Evolutionary conservation across 768 basidiomycete species (phyloP), one percentile per base, ranked within the genome.

Genomic region (Pulveroboletus sp.): DNA sequence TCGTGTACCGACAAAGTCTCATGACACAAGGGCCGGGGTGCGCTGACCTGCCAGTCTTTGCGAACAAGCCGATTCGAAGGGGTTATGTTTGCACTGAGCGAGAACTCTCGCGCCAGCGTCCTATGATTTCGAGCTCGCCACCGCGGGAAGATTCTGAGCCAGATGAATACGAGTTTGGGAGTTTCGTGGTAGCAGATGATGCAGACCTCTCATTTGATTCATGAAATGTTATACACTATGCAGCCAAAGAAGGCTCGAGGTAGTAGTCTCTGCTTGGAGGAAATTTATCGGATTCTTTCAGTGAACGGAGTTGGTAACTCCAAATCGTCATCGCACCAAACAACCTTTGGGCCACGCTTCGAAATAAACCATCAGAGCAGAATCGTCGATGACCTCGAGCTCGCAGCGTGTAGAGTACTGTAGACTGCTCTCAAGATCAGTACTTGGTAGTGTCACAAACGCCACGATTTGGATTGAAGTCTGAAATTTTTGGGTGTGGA

Each of bases 181-280:
- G 85, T 62, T 93, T 93, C 57, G 79, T 93, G 14, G 89, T 93
- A 11, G 79, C 74, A 47, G 89, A 93, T 60, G 86, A 89, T 37
- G 85, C 76, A 18, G 84, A 88, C 30, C 76, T 86, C 46, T 77
- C 74, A 21, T 82, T 77, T 52, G 66, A 68, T 27, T 47, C 38
- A 46, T 33, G 32, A 38, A 31, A 39, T 32, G 7, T 35, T 46
- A 51, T 27, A 41, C 24, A 39, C 28, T n/a, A 14, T 11, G 32
- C 8, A 9, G 14, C 12, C 14, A 14, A 14, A 33, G 32, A 14
- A 6, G 27, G 8, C 27, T 28, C 8, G 5, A 8, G 8, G 27
- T 28, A 28, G 27, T 8, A 28, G 27, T 28, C 27, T 28, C 27
- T 28, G 27, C 27, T 28, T 31, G 30, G 32, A 36, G n/a, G 26